Evolutionary conservation across 2,329 filamentous ascomycete species (phyloP), one percentile per base, ranked within the genome.

Genomic region (Fusarium sp.): DNA sequence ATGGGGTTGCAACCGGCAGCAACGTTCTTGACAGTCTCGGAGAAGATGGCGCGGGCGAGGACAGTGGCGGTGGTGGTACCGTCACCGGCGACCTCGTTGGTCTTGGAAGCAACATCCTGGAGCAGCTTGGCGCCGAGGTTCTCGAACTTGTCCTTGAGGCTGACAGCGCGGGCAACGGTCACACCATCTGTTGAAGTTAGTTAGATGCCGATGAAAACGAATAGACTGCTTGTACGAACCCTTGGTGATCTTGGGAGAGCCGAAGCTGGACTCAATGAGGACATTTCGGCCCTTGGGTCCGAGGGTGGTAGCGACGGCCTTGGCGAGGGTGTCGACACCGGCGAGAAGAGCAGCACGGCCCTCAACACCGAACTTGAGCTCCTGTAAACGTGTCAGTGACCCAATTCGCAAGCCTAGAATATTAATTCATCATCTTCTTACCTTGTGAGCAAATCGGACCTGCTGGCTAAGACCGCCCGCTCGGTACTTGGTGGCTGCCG

Each of bases 11-110:
- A 99, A 82, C 97, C 97, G 75, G 97, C 97, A 77, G 97, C 97
- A 76, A 99, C 97, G 85, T 99, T 99, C 93, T 99, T 99, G 84
- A 98, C 97, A 65, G 96, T 98, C 91, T 99, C 97, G 85, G 97
- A 97, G 91, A 99, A 99, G 87, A 99, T 99, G 84, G 95, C 94
- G 80, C 95, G 94, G 80, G 95, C 97, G 78, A 99, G 94, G 78
- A 98, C 97, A 75, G 97, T 99, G 76, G 97, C 97, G 77, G 95
- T 98, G 77, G 97, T 99, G 80, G 97, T 99, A 87, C 97, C 97
- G 85, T 99, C 97, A 93, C 97, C 97, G 78, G 97, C 97, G 79
- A 95, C 92, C 88, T 99, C 97, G 89, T 99, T 99, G 83, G 97
- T 99, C 92, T 99, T 99, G 83, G 94, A 97, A 81, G 97, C 97